Conservation (phyloP, 2,329 filamentous ascomycete genomes). For the Fusarium concolor region DNA sequence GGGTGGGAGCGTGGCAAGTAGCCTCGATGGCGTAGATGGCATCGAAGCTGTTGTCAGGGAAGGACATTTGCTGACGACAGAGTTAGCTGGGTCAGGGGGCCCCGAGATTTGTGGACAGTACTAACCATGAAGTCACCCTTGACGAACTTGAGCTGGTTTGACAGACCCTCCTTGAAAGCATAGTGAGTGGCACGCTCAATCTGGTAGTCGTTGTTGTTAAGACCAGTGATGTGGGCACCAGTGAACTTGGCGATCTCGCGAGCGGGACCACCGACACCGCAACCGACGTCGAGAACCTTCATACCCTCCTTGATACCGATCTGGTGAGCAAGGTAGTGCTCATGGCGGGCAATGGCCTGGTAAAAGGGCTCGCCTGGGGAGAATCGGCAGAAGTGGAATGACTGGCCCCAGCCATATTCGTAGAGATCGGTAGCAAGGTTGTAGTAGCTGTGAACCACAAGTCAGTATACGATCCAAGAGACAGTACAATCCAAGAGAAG, state of each 20-base stretch:
- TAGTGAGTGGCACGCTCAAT: slow-evolving; percentile 93
- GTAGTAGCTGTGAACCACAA: slow-evolving; percentile 76
- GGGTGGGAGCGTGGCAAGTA: slow-evolving; percentile 90
- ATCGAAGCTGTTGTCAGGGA: slow-evolving; percentile 91
- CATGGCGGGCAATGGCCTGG: slow-evolving; percentile 93
- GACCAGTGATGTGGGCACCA: slow-evolving; percentile 85
- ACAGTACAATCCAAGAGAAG: not conserved
- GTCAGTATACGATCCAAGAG: slow-evolving; percentile 33
- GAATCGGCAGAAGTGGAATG: slow-evolving; percentile 98
- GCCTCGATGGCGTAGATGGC: slow-evolving; percentile 98
- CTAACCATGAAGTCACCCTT: slow-evolving; percentile 96
- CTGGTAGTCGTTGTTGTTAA: slow-evolving; percentile 99
- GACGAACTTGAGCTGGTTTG: slow-evolving; percentile 83
- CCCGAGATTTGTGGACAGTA: not conserved
- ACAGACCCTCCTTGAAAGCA: slow-evolving; percentile 82
- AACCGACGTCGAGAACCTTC: slow-evolving; percentile 95
- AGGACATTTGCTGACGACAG: slow-evolving; percentile 81
- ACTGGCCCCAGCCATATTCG: slow-evolving; percentile 96
- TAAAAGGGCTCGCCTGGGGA: slow-evolving; percentile 86
- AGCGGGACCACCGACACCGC: slow-evolving; percentile 94
- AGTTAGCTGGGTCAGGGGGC: slow-evolving; percentile 17
- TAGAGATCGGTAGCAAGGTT: slow-evolving; percentile 96
- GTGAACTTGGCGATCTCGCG: slow-evolving; percentile 97
- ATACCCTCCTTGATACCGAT: slow-evolving; percentile 88
- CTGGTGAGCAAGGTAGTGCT: slow-evolving; percentile 94